These are phyloP conservation scores for Auricularia sp. DNA, from an alignment of 768 basidiomycete species.

Conservation along the genomic window DNA sequence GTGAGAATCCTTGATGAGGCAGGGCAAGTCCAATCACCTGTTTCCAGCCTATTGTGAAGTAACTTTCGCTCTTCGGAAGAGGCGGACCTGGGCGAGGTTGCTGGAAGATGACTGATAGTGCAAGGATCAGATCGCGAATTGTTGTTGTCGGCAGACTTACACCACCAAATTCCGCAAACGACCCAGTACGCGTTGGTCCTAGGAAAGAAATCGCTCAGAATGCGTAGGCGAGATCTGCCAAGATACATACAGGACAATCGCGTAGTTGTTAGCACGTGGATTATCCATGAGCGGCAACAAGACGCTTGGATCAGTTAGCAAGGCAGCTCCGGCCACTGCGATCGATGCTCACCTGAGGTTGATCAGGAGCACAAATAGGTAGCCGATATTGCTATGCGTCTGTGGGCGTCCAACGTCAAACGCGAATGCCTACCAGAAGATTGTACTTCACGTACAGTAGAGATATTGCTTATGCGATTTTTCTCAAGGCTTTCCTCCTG, in stretches of 20 bases:
- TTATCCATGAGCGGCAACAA: constrained; percentile 52
- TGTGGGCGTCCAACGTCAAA: constrained; percentile 17
- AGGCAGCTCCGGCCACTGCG: not conserved
- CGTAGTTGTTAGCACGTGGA: constrained; percentile 64
- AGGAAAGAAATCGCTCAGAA: not conserved
- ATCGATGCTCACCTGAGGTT: constrained; percentile 31
- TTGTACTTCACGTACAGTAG: constrained; percentile 34
- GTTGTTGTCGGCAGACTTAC: constrained; percentile 31
- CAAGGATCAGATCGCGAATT: not conserved
- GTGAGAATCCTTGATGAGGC: too few relatives aligned
- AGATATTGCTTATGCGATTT: constrained; percentile 78
- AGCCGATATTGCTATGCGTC: constrained; percentile 73
- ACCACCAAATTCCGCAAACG: constrained; percentile 79
- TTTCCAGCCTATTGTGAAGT: constrained; percentile 79
- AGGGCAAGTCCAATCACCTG: constrained; percentile 32
- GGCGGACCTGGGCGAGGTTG: constrained; percentile 74
- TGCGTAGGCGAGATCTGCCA: not conserved
- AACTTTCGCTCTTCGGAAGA: constrained; percentile 65
- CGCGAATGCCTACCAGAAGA: not conserved
- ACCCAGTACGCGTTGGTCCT: constrained; percentile 74
- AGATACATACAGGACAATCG: constrained; percentile 49
- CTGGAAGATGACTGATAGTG: constrained; percentile 61
- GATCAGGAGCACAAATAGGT: constrained; percentile 51
- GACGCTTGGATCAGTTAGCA: constrained; percentile 28
- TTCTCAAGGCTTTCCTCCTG: constrained; percentile 70